phyloP scores from a whole-genome alignment of 2,329 filamentous ascomycete genomes.

The Balansia obtecta region DNA sequence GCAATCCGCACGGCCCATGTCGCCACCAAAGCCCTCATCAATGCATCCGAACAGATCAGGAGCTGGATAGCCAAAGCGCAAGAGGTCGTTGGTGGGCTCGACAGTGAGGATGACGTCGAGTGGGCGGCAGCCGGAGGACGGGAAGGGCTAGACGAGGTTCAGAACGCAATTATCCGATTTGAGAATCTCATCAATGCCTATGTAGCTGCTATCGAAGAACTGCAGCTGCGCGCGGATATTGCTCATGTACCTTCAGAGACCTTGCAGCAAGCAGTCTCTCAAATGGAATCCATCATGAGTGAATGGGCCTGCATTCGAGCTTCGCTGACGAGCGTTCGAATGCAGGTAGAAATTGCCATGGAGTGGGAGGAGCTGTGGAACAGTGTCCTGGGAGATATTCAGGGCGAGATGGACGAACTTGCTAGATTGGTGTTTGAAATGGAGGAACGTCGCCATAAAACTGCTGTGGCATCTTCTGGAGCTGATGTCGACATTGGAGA shows the following conservation, averaged over 20 bases:
- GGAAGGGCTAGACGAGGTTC: conserved; percentile 63
- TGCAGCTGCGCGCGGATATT: conserved; percentile 73
- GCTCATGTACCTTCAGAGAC: conserved; percentile 56
- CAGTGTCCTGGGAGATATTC: conserved; percentile 83
- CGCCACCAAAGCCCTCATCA: conserved; percentile 72
- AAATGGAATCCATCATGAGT: conserved; percentile 78
- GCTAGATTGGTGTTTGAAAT: conserved; percentile 85
- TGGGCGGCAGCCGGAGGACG: conserved; percentile 86
- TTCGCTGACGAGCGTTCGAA: conserved; percentile 67
- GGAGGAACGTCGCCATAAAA: conserved; percentile 87
- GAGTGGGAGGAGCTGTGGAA: conserved; percentile 99
- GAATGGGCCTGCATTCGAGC: conserved; percentile 77
- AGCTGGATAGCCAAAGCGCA: conserved; percentile 90
- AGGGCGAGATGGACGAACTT: conserved; percentile 71
- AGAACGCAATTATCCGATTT: conserved; percentile 68
- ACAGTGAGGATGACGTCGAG: conserved; percentile 94
- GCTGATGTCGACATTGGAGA: conserved; percentile 73
- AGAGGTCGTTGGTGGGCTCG: conserved; percentile 76
- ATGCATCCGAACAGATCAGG: conserved; percentile 82
- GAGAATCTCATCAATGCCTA: conserved; percentile 87
- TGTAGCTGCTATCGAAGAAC: conserved; percentile 81
- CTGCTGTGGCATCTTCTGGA: conserved; percentile 48
- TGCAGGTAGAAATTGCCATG: conserved; percentile 92
- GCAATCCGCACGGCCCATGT: conserved; percentile 74
- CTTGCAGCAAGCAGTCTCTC: conserved; percentile 61